phyloP scores from a whole-genome alignment of 208 protist species.

The Trypanosoma avium region DNA sequence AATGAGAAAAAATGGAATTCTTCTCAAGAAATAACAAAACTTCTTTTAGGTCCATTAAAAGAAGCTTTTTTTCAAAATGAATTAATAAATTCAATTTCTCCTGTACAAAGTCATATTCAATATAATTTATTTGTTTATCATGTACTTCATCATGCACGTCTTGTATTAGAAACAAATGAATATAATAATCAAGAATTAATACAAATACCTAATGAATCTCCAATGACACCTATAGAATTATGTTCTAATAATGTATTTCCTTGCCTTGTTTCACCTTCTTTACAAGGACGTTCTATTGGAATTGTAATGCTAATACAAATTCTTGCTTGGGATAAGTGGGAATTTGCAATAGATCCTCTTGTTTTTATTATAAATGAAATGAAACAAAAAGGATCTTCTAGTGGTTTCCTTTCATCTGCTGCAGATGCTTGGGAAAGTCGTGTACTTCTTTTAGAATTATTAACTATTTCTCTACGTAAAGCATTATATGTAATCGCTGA shows the following conservation, averaged over 20 bases:
- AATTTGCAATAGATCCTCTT: conserved; percentile 24
- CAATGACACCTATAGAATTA: conserved; percentile 4
- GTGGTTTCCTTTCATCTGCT: conserved; percentile 22
- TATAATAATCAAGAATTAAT: neutral
- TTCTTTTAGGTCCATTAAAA: conserved; percentile 19
- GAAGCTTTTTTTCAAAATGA: conserved; percentile 10
- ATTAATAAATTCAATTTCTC: neutral
- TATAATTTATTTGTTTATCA: conserved; percentile 33
- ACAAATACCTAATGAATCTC: neutral
- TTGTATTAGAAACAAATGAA: neutral
- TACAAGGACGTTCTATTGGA: conserved; percentile 25
- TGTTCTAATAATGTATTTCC: conserved; percentile 5
- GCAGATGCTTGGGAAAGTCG: conserved; percentile 33
- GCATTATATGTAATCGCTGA: conserved; percentile 23
- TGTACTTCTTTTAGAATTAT: conserved; percentile 28
- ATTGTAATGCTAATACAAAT: conserved; percentile 25
- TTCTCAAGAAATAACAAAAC: neutral
- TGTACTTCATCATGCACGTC: conserved; percentile 17
- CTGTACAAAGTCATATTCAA: neutral
- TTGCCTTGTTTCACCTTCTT: conserved; percentile 20
- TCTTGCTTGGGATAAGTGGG: conserved; percentile 33
- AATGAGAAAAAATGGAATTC: conserved; percentile 2
- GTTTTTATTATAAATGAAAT: conserved; percentile 21
- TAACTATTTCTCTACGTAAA: conserved; percentile 27
- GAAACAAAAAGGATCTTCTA: neutral